A percentile compares a stretch with the other conserved stretches of the same genome.
Conservation (phyloP, 306 rosid species). For the Leucaena leucocephala region DNA sequence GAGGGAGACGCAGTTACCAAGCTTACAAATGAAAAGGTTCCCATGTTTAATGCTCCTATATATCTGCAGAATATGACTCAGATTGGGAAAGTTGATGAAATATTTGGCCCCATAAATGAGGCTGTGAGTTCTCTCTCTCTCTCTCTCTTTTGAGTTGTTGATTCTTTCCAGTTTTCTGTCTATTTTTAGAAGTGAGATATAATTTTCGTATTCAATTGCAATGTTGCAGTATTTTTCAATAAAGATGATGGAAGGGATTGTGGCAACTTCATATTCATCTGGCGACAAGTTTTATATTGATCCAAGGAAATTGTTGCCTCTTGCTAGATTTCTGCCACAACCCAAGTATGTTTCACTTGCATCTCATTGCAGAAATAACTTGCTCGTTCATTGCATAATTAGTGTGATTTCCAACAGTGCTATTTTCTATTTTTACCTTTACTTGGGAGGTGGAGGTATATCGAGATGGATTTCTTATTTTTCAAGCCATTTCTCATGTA, state of each 20-base stretch:
- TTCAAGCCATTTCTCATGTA: background rate
- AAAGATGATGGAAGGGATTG: background rate
- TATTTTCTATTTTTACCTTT: background rate
- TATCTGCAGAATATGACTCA: background rate
- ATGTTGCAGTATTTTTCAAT: background rate
- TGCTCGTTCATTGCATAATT: background rate
- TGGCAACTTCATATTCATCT: background rate
- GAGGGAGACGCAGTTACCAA: constrained; percentile 2
- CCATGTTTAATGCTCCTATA: background rate
- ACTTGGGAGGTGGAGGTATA: background rate
- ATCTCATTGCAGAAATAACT: background rate
- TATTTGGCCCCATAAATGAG: constrained; percentile 1
- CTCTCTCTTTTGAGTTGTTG: background rate
- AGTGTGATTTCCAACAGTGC: background rate
- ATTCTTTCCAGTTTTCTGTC: background rate
- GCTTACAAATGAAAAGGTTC: background rate
- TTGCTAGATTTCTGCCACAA: constrained; percentile 14
- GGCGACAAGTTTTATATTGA: constrained; percentile 1
- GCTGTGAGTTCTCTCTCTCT: background rate
- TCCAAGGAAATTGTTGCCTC: constrained; percentile 10
- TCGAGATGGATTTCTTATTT: background rate
- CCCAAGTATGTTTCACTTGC: background rate
- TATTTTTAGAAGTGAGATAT: background rate
- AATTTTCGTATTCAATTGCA: background rate
- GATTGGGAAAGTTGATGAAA: constrained; percentile 5